Conservation (phyloP, 441 rosid species). For the Arabidopsis lyrata region DNA sequence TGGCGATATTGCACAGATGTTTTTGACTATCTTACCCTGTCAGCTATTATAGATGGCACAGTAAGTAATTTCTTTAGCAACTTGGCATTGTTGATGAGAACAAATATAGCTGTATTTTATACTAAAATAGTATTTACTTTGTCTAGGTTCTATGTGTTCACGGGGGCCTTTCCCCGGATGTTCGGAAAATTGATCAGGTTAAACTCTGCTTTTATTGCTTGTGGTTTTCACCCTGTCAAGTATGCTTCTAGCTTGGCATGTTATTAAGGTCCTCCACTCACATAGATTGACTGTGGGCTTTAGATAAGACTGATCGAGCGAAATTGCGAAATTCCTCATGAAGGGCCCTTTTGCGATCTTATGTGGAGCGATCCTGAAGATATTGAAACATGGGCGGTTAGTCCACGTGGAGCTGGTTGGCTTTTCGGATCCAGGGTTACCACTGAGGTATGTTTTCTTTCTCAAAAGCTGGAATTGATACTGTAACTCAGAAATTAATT, state of each 20-base stretch:
- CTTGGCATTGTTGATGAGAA: neutral
- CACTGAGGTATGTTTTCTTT: conserved; percentile 68
- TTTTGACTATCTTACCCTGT: conserved; percentile 95
- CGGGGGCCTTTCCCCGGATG: conserved; percentile 99
- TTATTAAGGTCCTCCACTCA: conserved; percentile 31
- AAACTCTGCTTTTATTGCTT: conserved; percentile 23
- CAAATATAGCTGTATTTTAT: conserved; percentile 7
- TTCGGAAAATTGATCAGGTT: conserved; percentile 97
- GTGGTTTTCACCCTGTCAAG: conserved; percentile 11
- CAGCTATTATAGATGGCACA: conserved; percentile 98
- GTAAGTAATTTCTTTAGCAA: conserved; percentile 52
- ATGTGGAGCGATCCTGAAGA: conserved; percentile 99
- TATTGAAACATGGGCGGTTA: conserved; percentile 99
- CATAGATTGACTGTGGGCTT: conserved; percentile 18
- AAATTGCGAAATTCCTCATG: conserved; percentile 98
- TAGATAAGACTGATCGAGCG: conserved; percentile 93
- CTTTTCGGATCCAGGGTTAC: conserved; percentile 99
- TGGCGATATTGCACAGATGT: conserved; percentile 99
- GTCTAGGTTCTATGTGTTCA: conserved; percentile 96
- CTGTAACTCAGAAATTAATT: neutral
- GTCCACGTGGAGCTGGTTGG: conserved; percentile 99
- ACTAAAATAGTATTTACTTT: conserved; percentile 16
- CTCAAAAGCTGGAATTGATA: neutral
- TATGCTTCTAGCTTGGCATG: conserved; percentile 22
- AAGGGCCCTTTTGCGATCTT: conserved; percentile 99